Evolutionary conservation across 179 eudicot species (phyloP).

Genomic region (Beta macrorhiza): DNA sequence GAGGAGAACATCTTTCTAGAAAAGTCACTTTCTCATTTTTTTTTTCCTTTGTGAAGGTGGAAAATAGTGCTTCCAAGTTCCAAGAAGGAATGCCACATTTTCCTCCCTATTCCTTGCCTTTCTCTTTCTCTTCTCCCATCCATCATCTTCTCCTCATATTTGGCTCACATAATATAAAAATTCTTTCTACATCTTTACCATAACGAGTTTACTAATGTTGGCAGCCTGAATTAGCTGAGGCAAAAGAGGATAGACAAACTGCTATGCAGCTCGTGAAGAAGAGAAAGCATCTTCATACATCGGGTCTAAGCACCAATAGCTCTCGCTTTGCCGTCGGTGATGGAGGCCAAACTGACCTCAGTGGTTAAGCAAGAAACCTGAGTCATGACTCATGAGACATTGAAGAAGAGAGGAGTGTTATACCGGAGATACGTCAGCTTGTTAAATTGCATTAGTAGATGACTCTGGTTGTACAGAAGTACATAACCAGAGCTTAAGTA

Average conservation of each 20-base stretch:
- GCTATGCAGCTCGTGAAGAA: conserved; percentile 63
- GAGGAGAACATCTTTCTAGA: not conserved
- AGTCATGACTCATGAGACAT: not conserved
- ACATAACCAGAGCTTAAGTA: not conserved
- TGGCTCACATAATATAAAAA: too few relatives aligned
- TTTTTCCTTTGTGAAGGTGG: too few relatives aligned
- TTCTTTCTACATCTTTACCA: not conserved
- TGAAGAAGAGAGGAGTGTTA: not conserved
- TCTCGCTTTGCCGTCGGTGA: conserved; percentile 64
- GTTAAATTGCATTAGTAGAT: not conserved
- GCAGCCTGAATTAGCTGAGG: conserved; percentile 72
- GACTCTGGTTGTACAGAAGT: not conserved
- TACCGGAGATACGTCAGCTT: not conserved
- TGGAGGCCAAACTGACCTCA: conserved; percentile 20
- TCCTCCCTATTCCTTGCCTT: too few relatives aligned
- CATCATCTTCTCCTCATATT: too few relatives aligned
- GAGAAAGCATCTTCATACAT: conserved; percentile 65
- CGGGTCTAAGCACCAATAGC: conserved; percentile 44
- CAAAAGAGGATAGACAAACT: conserved; percentile 54
- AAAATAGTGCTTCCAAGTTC: too few relatives aligned
- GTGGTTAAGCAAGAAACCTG: not conserved
- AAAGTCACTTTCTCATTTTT: not conserved
- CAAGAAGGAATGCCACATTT: too few relatives aligned
- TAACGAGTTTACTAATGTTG: not conserved
- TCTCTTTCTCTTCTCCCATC: too few relatives aligned